phyloP scores from a whole-genome alignment of 2,329 filamentous ascomycete species.

The Epichloe aotearoae region DNA sequence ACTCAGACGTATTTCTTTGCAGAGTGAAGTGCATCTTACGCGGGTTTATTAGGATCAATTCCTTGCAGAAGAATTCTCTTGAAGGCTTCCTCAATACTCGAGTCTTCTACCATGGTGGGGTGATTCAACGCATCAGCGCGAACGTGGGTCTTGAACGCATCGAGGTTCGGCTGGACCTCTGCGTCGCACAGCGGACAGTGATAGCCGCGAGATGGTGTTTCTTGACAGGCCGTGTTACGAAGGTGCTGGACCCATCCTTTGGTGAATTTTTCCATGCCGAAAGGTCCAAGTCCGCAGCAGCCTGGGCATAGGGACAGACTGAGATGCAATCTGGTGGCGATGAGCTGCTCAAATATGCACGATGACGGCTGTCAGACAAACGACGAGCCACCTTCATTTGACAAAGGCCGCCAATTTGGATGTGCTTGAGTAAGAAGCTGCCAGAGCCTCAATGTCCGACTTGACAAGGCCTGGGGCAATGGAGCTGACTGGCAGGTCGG shows the following conservation, averaged over 20 bases:
- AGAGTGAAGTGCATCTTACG: neutral
- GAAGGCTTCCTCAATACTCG: constrained; percentile 15
- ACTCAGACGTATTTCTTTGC: neutral
- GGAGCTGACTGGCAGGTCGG: neutral
- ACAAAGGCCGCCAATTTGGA: neutral
- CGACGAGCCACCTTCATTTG: neutral
- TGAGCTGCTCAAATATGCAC: neutral
- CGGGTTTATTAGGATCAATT: neutral
- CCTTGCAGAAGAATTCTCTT: constrained; percentile 10
- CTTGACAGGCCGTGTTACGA: constrained; percentile 12
- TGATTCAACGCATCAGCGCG: constrained; percentile 9
- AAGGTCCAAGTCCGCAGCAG: neutral
- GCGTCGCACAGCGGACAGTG: constrained; percentile 14
- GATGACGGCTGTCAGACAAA: neutral
- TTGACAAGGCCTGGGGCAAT: neutral
- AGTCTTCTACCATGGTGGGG: constrained; percentile 10
- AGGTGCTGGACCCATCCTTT: constrained; percentile 14
- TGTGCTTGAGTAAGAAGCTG: neutral
- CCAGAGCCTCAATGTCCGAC: neutral
- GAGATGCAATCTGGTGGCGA: neutral
- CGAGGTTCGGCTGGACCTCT: constrained; percentile 13
- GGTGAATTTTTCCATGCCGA: constrained; percentile 7
- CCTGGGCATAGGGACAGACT: neutral
- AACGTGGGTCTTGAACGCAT: constrained; percentile 16
- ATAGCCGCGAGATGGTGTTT: constrained; percentile 4